phyloP scores from a whole-genome alignment of 75 land plant species.

The Pinus taeda region DNA sequence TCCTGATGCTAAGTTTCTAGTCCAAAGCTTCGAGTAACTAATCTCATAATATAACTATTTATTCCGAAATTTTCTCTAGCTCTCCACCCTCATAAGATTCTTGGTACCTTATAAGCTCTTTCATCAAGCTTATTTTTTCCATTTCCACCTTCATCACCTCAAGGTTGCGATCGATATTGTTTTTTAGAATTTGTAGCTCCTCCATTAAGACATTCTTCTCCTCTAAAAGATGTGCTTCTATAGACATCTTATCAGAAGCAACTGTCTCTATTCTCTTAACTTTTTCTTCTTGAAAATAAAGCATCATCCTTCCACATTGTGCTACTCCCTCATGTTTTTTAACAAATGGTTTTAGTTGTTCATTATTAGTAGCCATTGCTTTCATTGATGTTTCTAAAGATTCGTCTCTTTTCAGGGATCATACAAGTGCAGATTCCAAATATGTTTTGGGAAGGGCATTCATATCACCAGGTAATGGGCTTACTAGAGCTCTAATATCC shows the following conservation, averaged over 20 bases:
- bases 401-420: constrained; percentile 73
- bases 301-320: constrained; percentile 81
- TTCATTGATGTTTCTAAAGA: constrained; percentile 61
- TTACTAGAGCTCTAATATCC: constrained; percentile 41
- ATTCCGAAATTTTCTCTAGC: constrained; percentile 64
- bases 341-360: constrained; percentile 73
- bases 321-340: constrained; percentile 83
- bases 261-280: constrained; percentile 77
- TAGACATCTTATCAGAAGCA: constrained; percentile 56
- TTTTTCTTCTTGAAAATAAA: constrained; percentile 85
- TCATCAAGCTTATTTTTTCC: constrained; percentile 86
- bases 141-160: constrained; percentile 93
- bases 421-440: constrained; percentile 71
- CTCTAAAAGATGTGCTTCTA: constrained; percentile 64
- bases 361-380: constrained; percentile 67
- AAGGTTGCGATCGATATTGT: constrained; percentile 70
- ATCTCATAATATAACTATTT: constrained; percentile 57
- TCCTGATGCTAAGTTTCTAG: constrained; percentile 76
- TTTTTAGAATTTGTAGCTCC: constrained; percentile 65
- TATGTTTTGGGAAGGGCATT: constrained; percentile 45
- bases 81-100: constrained; percentile 81
- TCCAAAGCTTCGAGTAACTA: constrained; percentile 83
- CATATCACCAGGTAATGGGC: constrained; percentile 50
- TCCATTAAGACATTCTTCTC: constrained; percentile 68
- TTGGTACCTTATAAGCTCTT: constrained; percentile 82